Base-by-base conservation (phyloP, 306 rosid species). In the Prunus davidiana region DNA sequence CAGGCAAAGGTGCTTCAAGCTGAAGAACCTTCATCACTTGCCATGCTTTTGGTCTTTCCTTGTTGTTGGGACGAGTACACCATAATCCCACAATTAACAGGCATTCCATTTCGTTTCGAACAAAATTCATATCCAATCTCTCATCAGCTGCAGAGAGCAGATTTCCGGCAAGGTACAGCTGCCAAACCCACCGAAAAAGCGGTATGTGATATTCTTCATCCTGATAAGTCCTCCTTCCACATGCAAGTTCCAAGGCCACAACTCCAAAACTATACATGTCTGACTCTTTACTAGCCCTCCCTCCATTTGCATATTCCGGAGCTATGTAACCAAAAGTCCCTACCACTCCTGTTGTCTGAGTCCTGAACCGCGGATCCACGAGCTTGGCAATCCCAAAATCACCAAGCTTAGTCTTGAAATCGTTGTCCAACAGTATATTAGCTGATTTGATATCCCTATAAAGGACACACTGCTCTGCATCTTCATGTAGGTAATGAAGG, bases 401-500 rank as follows among this genome's bases (percentile, higher is more conserved):
- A 2, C 90, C 89, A 46, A 90, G 87, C 71, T 90, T 90, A 0
- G 87, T 78, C 77, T 73, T 86, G 66, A 87, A 89, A 24, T 85
- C 80, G 0, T 46, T 69, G 72, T 89, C 91, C 63, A 89, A 18
- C 57, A 87, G 30, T 32, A 89, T 71, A 41, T 89, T 89, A 6
- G 88, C 89, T 1, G 91, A 84, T 32, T 89, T 89, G 13, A 89
- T 87, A 27, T 89, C 93, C 47, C 91, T 83, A 11, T 89, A 89
- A n/a, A 87, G 85, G 8, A 89, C 84, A 38, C 84, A 83, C 45
- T 85, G 84, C 56, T 89, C 87, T 3, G 82, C 85, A 4, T 85
- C 93, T 19, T 87, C 93, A 1, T 89, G 93, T 51, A 87, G 91
- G 62, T 89, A 89, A 4, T 73, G 88, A 52, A 89, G 74, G 12